Evolutionary conservation across 192 early-diverging fungal genomes (phyloP).

Genomic region (Phlyctochytrium arcticum): DNA sequence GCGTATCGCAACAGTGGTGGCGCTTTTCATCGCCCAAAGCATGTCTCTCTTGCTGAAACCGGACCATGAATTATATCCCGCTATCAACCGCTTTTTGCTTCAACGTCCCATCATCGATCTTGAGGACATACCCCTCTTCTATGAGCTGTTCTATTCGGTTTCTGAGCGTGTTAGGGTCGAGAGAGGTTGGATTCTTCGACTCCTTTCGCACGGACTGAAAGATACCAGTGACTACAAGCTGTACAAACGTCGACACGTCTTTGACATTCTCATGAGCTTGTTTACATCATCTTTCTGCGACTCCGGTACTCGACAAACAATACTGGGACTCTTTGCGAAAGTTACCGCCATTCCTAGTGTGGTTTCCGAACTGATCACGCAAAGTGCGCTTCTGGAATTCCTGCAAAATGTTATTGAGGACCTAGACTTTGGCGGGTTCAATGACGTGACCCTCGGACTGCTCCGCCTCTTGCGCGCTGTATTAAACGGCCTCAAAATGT

Average conservation of each 20-base stretch:
- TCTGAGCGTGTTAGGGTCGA: constrained; percentile 62
- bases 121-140: constrained; percentile 77
- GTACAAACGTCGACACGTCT: constrained; percentile 64
- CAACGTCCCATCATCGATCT: constrained; percentile 69
- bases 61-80: constrained; percentile 70
- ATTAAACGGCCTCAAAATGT: background rate
- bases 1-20: constrained; percentile 61
- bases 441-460: background rate
- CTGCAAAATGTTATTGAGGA: constrained; percentile 28
- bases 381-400: constrained; percentile 57
- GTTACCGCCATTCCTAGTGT: constrained; percentile 50
- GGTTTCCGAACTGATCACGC: constrained; percentile 54
- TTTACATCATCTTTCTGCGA: constrained; percentile 69
- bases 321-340: constrained; percentile 46
- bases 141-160: constrained; percentile 68
- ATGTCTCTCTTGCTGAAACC: constrained; percentile 61
- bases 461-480: background rate
- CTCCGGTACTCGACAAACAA: constrained; percentile 31
- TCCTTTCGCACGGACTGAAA: constrained; percentile 60
- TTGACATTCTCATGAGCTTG: constrained; percentile 64
- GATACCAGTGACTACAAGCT: constrained; percentile 60
- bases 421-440: background rate
- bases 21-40: constrained; percentile 64
- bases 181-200: constrained; percentile 66
- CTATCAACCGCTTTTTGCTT: constrained; percentile 70